Evolutionary conservation across 768 basidiomycete genomes (phyloP), one percentile per base, ranked within the genome.

Genomic region (Agaricus blazei): DNA sequence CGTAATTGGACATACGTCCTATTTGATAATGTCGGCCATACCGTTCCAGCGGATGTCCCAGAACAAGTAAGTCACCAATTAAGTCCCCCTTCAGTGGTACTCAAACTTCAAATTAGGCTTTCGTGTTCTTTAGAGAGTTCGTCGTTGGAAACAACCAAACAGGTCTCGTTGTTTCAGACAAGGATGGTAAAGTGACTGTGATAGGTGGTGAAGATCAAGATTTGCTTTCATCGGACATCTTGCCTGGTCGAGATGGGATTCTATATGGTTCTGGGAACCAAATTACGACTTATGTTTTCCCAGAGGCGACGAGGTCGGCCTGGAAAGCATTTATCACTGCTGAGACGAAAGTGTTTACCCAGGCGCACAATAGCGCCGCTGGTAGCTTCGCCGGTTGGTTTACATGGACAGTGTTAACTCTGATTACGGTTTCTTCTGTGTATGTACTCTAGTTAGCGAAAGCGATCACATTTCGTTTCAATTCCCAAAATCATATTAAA

Each of bases 101-200:
- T 37, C n/a, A 34, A 53, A 31, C 37, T 3, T 28, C 38, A 44
- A 52, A 54, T 2, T 58, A 89, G 87, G 84, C 81, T 4, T 75
- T 78, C 64, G 76, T 76, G 19, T 81, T 90, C 65, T 64, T 76
- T 12, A 80, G 82, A 19, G 84, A 90, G 57, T 90, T 88, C 59
- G 71, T 90, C 48, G 70, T 90, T 40, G 87, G 88, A 3, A 68
- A 67, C 54, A 85, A 87, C 65, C 54, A 69, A 31, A 82, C 82
- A 1, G 88, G 87, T 0, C 74, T 81, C 4, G 81, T 89, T 37
- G 69, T 65, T 23, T 63, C 63, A 26, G 58, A 64, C 15, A 54
- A 64, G 28, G 54, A 60, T 4, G 71, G 71, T n/a, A 50, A 64
- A 8, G 58, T 59, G 23, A 62, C 60, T 23, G 75, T 78, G 9